Percentiles rank a stretch among this genome's conserved stretches.
phyloP scores from a whole-genome alignment of 805 yeast species.

The Kodamaea kakaduensis region DNA sequence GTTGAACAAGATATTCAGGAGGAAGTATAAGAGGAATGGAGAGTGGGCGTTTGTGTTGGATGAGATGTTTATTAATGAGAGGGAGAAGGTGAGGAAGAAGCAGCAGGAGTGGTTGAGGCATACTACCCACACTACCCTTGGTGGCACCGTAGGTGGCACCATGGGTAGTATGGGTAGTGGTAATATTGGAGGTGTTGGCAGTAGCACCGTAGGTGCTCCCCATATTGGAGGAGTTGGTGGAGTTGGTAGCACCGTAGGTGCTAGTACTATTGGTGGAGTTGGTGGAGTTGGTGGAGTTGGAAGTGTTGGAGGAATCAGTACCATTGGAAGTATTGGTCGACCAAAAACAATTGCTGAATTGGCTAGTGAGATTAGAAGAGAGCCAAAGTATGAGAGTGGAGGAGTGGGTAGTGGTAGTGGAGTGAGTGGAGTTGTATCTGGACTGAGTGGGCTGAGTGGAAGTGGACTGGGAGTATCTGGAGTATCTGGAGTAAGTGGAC shows the following conservation, averaged over 20 bases:
- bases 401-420: conserved; percentile 9
- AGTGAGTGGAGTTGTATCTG: conserved; percentile 4
- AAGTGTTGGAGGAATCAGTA: conserved; percentile 11
- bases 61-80: conserved; percentile 76
- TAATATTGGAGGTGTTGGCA: background rate
- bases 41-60: conserved; percentile 96
- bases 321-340: background rate
- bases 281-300: conserved; percentile 5
- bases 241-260: background rate
- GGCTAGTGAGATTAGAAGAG: conserved; percentile 39
- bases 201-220: background rate
- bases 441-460: background rate
- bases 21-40: conserved; percentile 71
- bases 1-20: conserved; percentile 77
- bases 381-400: conserved; percentile 34
- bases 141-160: background rate
- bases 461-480: no score
- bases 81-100: conserved; percentile 60
- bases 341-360: conserved; percentile 41
- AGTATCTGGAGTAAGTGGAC: no score
- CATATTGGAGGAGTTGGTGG: background rate
- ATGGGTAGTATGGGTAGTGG: conserved; percentile 1
- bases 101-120: conserved; percentile 57
- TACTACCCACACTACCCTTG: no score
- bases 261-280: conserved; percentile 13